Evolutionary conservation across 768 basidiomycete species (phyloP).

Genomic region (Mycena metata): DNA sequence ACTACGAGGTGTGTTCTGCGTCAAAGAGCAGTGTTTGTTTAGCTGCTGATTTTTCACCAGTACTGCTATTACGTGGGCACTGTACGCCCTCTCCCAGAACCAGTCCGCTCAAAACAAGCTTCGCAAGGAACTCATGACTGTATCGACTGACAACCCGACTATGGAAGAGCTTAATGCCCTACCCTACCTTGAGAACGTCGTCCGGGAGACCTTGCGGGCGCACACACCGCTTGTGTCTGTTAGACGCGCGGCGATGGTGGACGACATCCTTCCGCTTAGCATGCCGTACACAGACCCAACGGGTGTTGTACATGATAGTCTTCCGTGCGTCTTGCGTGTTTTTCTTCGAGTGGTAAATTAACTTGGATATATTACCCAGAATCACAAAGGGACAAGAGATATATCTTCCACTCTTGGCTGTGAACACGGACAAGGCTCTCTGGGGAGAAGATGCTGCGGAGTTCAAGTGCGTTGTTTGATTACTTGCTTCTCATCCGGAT

Average conservation of each 20-base stretch:
- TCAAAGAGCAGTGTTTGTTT: neutral
- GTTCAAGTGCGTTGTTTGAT: slow-evolving; percentile 1
- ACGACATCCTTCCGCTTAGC: slow-evolving; percentile 67
- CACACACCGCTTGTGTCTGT: slow-evolving; percentile 65
- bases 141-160: slow-evolving; percentile 27
- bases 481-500: slow-evolving; percentile 3
- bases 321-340: slow-evolving; percentile 40
- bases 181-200: slow-evolving; percentile 46
- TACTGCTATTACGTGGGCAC: slow-evolving; percentile 51
- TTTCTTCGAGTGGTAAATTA: neutral
- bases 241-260: slow-evolving; percentile 59
- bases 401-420: slow-evolving; percentile 3
- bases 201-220: slow-evolving; percentile 70
- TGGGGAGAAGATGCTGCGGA: neutral
- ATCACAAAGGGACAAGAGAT: slow-evolving; percentile 3
- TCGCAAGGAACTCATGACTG: slow-evolving; percentile 55
- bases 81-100: slow-evolving; percentile 55
- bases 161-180: slow-evolving; percentile 5
- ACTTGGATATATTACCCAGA: neutral
- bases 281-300: slow-evolving; percentile 59
- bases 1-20: slow-evolving; percentile 27
- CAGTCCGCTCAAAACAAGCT: slow-evolving; percentile 57
- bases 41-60: neutral
- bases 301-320: slow-evolving; percentile 54
- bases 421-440: neutral